A percentile compares a stretch with the other conserved stretches of the same genome.
These are phyloP conservation scores for Holtermannia corniformis DNA, from an alignment of 768 basidiomycete genomes.

Conservation along the genomic window DNA sequence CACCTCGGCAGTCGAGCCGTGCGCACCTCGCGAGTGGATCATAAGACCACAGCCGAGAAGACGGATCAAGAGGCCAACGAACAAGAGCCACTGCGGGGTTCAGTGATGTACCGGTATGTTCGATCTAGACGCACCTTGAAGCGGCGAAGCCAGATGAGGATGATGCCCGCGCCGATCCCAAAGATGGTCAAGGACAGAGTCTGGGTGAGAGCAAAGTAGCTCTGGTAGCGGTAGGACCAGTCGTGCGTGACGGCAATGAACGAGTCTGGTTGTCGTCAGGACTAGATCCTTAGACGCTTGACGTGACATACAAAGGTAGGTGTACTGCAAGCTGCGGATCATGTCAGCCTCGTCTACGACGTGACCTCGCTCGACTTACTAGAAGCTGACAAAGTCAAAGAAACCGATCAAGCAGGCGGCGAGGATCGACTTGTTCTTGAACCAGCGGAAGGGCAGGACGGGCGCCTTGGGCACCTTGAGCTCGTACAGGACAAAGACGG, in stretches of 20 bases:
- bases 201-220: conserved; percentile 58
- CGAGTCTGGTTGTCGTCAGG: conserved; percentile 12
- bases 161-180: conserved; percentile 53
- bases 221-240: conserved; percentile 52
- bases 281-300: neutral
- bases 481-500: conserved; percentile 39
- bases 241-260: conserved; percentile 33
- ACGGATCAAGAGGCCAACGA: conserved; percentile 54
- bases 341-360: neutral
- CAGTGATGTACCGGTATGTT: conserved; percentile 1
- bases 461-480: conserved; percentile 51
- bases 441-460: conserved; percentile 55
- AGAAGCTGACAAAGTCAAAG: conserved; percentile 43
- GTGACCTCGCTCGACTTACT: conserved; percentile 8
- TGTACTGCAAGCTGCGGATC: conserved; percentile 53
- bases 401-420: conserved; percentile 56
- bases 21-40: conserved; percentile 59
- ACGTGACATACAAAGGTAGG: conserved; percentile 52
- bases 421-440: conserved; percentile 53
- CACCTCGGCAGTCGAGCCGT: conserved; percentile 22
- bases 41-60: conserved; percentile 58
- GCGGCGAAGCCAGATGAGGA: conserved; percentile 50
- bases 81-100: conserved; percentile 43
- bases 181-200: conserved; percentile 54
- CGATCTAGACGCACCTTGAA: conserved; percentile 47